Evolutionary conservation across 495 filamentous ascomycete genomes (phyloP).

Genomic region (Xylaria flabelliformis): DNA sequence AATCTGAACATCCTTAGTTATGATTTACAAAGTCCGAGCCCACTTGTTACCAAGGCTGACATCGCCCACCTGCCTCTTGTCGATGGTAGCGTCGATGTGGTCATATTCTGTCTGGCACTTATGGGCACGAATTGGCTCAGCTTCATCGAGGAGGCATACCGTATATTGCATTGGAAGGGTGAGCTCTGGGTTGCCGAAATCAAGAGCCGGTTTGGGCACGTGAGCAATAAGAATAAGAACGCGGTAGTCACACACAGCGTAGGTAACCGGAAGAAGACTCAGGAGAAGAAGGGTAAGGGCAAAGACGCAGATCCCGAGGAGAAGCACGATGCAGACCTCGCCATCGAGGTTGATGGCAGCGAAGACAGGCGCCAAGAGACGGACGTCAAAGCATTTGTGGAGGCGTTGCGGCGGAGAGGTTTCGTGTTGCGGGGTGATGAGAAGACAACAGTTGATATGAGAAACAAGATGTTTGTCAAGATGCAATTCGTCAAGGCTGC

Average conservation of each 20-base stretch:
- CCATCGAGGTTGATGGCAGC: constrained; percentile 59
- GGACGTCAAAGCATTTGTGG: constrained; percentile 86
- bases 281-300: constrained; percentile 62
- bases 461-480: constrained; percentile 97
- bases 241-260: constrained; percentile 69
- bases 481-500: constrained; percentile 89
- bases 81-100: constrained; percentile 77
- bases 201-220: constrained; percentile 83
- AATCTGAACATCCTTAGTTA: constrained; percentile 49
- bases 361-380: constrained; percentile 68
- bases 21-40: constrained; percentile 64
- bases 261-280: constrained; percentile 56
- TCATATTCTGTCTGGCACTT: constrained; percentile 91
- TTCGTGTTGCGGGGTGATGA: constrained; percentile 71
- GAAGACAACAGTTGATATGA: constrained; percentile 70
- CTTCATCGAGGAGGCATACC: constrained; percentile 94
- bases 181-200: constrained; percentile 98
- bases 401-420: constrained; percentile 76
- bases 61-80: constrained; percentile 79
- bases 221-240: constrained; percentile 51
- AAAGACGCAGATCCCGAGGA: constrained; percentile 51
- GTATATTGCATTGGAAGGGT: constrained; percentile 86
- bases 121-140: constrained; percentile 99
- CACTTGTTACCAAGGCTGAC: constrained; percentile 84
- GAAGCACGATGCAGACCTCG: constrained; percentile 54